Evolutionary conservation across 306 rosid genomes (phyloP), one percentile per base, ranked within the genome.

Genomic region (Castanea sativa): DNA sequence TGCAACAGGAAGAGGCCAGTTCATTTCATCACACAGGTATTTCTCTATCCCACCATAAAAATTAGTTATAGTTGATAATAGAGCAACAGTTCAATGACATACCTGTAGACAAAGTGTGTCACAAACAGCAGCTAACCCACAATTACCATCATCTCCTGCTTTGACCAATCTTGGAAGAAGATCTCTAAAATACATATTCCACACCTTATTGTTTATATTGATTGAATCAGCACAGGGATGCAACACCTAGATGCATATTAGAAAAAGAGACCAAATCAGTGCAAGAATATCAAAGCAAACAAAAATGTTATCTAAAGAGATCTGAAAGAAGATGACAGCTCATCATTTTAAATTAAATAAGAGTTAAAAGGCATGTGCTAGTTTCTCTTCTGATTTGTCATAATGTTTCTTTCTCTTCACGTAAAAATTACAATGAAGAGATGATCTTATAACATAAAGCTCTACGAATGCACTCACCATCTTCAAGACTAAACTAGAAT

Each of bases 51-150:
- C 27, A 25, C 27, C 27, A 25, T 73, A 80, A 14, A 27, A 21
- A 20, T 55, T 16, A 59, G 18, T 29, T 27, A 38, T 69, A 23
- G 65, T 11, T 10, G 61, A 43, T 16, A 19, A 58, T 56, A 68
- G 25, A 32, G 61, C 20, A 29, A 59, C 41, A 52, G 56, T 72
- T 80, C 65, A 72, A 64, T 55, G 29, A 15, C 75, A 65, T 80
- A 89, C 91, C 88, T 89, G 89, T 88, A 87, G 70, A 80, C 93
- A 89, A 30, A 87, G 83, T 78, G 88, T 77, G 81, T 89, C 93
- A 70, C 88, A 89, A 19, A 83, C 87, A 10, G 89, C 88, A 63
- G 82, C 78, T 19, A 91, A 85, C 83, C 93, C 91, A 77, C 38
- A 72, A 61, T 89, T 85, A 67, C 85, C 88, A 79, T 87, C 85